These are phyloP conservation scores for Stenocarpella maydis DNA, from an alignment of 2,329 filamentous ascomycete genomes.

Conservation along the genomic window DNA sequence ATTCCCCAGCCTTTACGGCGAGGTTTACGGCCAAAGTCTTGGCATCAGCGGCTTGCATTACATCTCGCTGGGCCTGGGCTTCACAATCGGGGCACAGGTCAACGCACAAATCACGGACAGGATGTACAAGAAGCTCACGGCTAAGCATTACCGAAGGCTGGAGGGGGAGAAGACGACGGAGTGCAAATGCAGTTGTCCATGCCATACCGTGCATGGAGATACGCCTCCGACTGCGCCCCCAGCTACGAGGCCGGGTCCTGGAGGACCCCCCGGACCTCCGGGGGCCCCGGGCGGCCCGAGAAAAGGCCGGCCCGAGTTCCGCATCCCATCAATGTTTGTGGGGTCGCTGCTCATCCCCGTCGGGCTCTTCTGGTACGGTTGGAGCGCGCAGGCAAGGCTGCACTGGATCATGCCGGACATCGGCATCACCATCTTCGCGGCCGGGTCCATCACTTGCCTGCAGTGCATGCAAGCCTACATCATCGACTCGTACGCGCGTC, in stretches of 20 bases:
- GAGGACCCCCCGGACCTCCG: neutral
- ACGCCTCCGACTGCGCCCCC: neutral
- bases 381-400: constrained; percentile 51
- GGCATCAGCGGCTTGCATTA: constrained; percentile 49
- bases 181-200: neutral
- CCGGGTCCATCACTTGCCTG: constrained; percentile 50
- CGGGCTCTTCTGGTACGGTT: constrained; percentile 55
- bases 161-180: neutral
- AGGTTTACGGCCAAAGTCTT: constrained; percentile 44
- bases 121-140: constrained; percentile 53
- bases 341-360: constrained; percentile 53
- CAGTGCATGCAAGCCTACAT: constrained; percentile 56
- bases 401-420: constrained; percentile 58
- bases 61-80: constrained; percentile 47
- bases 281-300: neutral
- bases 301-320: constrained; percentile 50
- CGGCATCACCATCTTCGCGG: constrained; percentile 48
- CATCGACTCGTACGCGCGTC: constrained; percentile 55
- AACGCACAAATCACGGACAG: constrained; percentile 55
- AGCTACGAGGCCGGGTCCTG: constrained; percentile 26
- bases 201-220: neutral
- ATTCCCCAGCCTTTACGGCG: constrained; percentile 56
- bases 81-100: constrained; percentile 47
- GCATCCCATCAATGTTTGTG: constrained; percentile 61
- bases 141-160: constrained; percentile 43